phyloP scores from a whole-genome alignment of 1,284 basidiomycete genomes.

The Sporisorium graminicola region DNA sequence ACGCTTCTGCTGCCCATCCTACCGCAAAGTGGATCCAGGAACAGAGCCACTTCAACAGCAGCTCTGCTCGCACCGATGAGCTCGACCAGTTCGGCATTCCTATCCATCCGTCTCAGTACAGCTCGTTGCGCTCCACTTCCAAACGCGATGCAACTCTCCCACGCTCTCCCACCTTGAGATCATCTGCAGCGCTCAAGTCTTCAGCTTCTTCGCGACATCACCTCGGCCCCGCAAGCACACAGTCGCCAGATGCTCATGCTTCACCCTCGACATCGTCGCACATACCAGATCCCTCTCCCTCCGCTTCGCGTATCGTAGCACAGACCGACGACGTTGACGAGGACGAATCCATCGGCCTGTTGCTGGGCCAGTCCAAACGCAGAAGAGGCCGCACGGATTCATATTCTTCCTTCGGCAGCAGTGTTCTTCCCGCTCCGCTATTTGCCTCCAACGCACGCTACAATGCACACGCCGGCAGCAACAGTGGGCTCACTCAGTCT shows the following conservation, averaged over 20 bases:
- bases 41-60: conserved; percentile 16
- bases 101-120: conserved; percentile 25
- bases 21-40: conserved; percentile 32
- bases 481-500: conserved; percentile 10
- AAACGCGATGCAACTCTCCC: conserved; percentile 5
- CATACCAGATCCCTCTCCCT: conserved; percentile 13
- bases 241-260: neutral
- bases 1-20: conserved; percentile 7
- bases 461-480: conserved; percentile 15
- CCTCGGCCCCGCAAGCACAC: neutral
- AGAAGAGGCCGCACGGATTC: conserved; percentile 41
- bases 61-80: conserved; percentile 20
- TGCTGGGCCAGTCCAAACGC: conserved; percentile 41
- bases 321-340: conserved; percentile 26
- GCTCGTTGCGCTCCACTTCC: conserved; percentile 13
- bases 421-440: conserved; percentile 40
- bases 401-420: conserved; percentile 52
- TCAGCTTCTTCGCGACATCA: conserved; percentile 25
- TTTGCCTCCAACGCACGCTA: conserved; percentile 27
- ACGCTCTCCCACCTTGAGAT: conserved; percentile 7
- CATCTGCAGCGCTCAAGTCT: conserved; percentile 19
- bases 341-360: conserved; percentile 40
- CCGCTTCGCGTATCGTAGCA: conserved; percentile 10
- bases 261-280: conserved; percentile 19
- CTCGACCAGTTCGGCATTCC: conserved; percentile 44